Percentiles rank a stretch among this genome's conserved stretches.
Conservation (phyloP, 202 grass and related monocot genomes). For the Eragrostis tef region DNA sequence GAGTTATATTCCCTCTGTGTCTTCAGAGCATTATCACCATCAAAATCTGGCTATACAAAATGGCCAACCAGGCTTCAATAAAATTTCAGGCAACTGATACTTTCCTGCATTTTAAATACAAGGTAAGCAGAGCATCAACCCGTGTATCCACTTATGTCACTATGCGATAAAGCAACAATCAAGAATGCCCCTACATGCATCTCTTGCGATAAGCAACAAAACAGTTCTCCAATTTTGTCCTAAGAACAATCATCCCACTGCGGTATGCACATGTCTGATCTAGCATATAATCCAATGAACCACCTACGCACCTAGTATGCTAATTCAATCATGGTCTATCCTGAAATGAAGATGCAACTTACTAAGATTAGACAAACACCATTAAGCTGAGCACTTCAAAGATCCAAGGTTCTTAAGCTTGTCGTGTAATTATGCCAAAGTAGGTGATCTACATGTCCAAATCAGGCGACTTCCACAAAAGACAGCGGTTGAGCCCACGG, state of each 20-base stretch:
- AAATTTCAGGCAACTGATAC: not conserved
- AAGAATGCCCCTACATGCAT: conserved; percentile 10
- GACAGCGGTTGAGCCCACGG: conserved; percentile 34
- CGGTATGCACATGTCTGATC: not conserved
- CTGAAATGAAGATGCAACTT: conserved; percentile 4
- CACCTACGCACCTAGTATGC: not conserved
- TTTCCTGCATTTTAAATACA: conserved; percentile 40
- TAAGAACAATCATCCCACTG: not conserved
- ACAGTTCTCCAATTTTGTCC: conserved; percentile 10
- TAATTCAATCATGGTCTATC: conserved; percentile 16
- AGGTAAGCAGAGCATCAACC: conserved; percentile 27
- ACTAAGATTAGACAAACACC: not conserved
- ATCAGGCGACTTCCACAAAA: conserved; percentile 42
- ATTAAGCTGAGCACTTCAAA: not conserved
- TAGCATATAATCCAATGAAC: too few relatives aligned
- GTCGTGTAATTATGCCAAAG: conserved; percentile 10
- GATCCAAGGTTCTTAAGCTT: not conserved
- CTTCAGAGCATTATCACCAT: conserved; percentile 48
- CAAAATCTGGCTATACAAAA: not conserved
- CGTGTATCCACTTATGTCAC: not conserved
- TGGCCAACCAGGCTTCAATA: not conserved
- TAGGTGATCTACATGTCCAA: conserved; percentile 51
- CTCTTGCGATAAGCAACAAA: not conserved
- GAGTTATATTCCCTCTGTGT: conserved; percentile 53
- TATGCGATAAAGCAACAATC: not conserved